phyloP scores from a whole-genome alignment of 179 eudicot genomes.

The Actinidia arguta region DNA sequence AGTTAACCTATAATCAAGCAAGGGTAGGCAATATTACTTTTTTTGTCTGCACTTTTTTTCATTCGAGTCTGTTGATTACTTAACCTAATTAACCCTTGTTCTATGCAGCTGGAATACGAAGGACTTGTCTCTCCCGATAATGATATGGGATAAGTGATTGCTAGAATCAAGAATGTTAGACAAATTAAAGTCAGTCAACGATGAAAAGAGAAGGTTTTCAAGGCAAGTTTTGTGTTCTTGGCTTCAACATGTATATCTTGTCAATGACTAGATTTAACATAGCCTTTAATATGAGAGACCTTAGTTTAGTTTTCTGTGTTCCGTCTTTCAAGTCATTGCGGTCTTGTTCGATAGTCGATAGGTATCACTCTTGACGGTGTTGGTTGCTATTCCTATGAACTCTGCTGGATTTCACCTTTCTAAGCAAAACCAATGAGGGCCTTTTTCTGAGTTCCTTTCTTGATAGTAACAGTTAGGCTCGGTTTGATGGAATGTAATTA shows the following conservation, averaged over 20 bases:
- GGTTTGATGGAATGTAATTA: no score
- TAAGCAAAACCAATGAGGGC: no score
- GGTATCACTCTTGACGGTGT: no score
- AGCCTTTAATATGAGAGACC: not conserved
- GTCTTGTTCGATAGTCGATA: no score
- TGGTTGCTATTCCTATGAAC: no score
- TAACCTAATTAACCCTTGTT: not conserved
- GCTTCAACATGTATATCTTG: slow-evolving; percentile 11
- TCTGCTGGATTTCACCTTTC: no score
- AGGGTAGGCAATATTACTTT: slow-evolving; percentile 35
- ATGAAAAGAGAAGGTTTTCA: not conserved
- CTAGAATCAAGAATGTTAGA: not conserved
- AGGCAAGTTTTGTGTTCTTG: slow-evolving; percentile 4
- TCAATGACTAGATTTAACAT: slow-evolving; percentile 3
- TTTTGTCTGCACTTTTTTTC: not conserved
- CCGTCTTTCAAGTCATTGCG: not conserved
- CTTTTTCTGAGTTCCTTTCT: no score
- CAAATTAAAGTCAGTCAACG: not conserved
- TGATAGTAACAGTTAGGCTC: no score
- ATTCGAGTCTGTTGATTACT: slow-evolving; percentile 1
- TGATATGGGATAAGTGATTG: slow-evolving; percentile 30
- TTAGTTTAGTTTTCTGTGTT: slow-evolving; percentile 6
- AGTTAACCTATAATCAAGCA: slow-evolving; percentile 67
- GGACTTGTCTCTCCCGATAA: slow-evolving; percentile 36
- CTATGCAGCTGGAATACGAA: slow-evolving; percentile 54